Conservation (phyloP, 139 green algal genomes). For the Micractinium conductrix region DNA sequence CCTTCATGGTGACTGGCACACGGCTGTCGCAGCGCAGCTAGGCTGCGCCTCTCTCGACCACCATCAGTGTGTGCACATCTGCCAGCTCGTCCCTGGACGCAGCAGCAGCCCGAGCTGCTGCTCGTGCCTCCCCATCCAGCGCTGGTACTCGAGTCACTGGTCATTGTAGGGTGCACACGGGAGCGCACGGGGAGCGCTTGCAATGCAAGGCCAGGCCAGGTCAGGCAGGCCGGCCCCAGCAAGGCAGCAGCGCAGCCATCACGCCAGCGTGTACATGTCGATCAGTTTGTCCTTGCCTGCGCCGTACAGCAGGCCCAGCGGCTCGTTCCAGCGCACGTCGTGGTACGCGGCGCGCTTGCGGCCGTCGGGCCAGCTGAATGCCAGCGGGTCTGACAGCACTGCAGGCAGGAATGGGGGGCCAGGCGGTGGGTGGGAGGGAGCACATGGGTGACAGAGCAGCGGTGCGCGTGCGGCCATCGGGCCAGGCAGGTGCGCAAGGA, state of each 20-base stretch:
- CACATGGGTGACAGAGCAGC: neutral
- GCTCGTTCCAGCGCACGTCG: conserved; percentile 33
- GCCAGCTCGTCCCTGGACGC: too few relatives aligned
- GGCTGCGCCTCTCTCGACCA: too few relatives aligned
- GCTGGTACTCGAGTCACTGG: too few relatives aligned
- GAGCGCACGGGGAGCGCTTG: too few relatives aligned
- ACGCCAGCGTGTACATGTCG: conserved; percentile 28
- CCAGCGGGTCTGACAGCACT: conserved; percentile 11
- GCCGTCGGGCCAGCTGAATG: conserved; percentile 8
- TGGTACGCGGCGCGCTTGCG: neutral
- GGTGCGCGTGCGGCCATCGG: neutral
- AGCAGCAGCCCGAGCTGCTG: too few relatives aligned
- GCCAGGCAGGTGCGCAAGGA: neutral
- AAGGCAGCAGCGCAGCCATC: neutral
- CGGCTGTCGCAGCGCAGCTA: too few relatives aligned
- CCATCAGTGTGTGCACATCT: too few relatives aligned
- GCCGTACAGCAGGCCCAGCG: neutral
- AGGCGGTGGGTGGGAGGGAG: neutral
- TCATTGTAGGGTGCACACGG: too few relatives aligned
- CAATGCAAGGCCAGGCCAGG: neutral
- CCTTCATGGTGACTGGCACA: too few relatives aligned
- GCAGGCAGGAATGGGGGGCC: neutral
- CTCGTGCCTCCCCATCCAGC: too few relatives aligned
- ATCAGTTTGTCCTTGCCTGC: conserved; percentile 30
- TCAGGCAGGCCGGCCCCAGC: neutral